Base-by-base conservation (phyloP, 2,329 filamentous ascomycete genomes). In the Aspergillus neotritici region DNA sequence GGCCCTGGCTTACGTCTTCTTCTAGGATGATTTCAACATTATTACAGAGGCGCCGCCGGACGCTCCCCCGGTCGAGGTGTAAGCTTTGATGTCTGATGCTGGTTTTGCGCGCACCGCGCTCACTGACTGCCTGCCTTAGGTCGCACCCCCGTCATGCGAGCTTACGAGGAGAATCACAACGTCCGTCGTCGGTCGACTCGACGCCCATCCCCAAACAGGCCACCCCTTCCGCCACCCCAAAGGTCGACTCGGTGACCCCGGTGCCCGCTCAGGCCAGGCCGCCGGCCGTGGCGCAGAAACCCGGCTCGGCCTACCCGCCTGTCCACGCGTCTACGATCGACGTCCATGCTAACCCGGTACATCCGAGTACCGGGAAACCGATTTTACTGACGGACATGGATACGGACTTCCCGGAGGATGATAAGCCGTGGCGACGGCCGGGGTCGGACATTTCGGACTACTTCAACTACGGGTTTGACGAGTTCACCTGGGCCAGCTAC, bases 381-480 rank as follows among this genome's bases (percentile, higher is more conserved):
- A 86, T 93, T 55, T 80, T 89, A 41, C 84, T 82, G 6, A 84
- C 88, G 37, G 84, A 86, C 60, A 84, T 89, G 54, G 86, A 90
- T 58, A 72, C 84, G 57, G 78, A 90, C 14, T 77, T 81, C 31
- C 83, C 87, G 41, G 87, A 89, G 57, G 72, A 78, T 50, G 86
- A 90, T 50, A 97, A 96, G 66, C 90, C 91, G 13, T 98, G 93
- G 93, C 83, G 93, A 34, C 84, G 90, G 52, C 93, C 93, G 0
- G 93, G 93, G 36, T 90, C 91, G 9, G 93, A 98, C 60, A 81
- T 95, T 42, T 93, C 86, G 47, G 93, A 98, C 65, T 97, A 94
- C 70, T 97, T 97, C 79, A 97, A 97, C 73, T 97, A 97, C 68
- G 91, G 91, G 46, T 97, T 97, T 62, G 91, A 97, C 69, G 91